phyloP scores from a whole-genome alignment of 495 filamentous ascomycete species.

The Achaetomiella virescens region DNA sequence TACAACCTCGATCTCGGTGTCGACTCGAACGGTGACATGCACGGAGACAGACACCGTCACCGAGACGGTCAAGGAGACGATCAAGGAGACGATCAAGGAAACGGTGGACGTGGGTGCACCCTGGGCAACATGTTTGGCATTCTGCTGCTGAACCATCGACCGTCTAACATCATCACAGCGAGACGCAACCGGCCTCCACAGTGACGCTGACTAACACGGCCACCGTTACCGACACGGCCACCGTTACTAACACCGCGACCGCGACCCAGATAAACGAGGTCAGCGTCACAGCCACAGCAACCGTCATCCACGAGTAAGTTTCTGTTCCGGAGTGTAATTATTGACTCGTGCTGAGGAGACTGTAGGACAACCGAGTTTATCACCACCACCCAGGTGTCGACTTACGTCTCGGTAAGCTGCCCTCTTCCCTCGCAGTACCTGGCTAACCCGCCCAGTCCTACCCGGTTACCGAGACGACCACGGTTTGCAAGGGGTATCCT shows the following conservation, averaged over 20 bases:
- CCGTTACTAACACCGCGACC: background rate
- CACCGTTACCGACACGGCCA: conserved; percentile 3
- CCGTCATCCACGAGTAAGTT: conserved; percentile 4
- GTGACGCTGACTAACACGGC: conserved; percentile 1
- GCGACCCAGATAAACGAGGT: conserved; percentile 7
- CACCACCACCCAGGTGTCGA: conserved; percentile 17
- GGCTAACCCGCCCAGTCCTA: conserved; percentile 15
- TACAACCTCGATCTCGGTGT: background rate
- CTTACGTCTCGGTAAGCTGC: conserved; percentile 18
- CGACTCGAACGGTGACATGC: background rate
- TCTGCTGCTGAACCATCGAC: background rate
- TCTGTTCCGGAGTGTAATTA: background rate
- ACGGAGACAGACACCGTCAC: conserved; percentile 1
- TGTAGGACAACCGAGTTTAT: conserved; percentile 17
- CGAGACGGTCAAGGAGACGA: background rate
- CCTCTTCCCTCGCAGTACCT: background rate
- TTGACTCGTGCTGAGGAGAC: background rate
- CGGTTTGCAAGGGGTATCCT: conserved; percentile 18
- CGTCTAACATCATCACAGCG: background rate
- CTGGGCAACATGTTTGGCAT: background rate
- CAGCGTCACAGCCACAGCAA: conserved; percentile 5
- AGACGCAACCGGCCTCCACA: background rate
- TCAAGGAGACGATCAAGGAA: background rate
- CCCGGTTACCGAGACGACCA: conserved; percentile 20
- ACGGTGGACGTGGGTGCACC: background rate